A percentile compares a stretch with the other conserved stretches of the same genome.
Evolutionary conservation across 1,139 yeast species (phyloP).

Genomic region (Suhomyces wounanorum): DNA sequence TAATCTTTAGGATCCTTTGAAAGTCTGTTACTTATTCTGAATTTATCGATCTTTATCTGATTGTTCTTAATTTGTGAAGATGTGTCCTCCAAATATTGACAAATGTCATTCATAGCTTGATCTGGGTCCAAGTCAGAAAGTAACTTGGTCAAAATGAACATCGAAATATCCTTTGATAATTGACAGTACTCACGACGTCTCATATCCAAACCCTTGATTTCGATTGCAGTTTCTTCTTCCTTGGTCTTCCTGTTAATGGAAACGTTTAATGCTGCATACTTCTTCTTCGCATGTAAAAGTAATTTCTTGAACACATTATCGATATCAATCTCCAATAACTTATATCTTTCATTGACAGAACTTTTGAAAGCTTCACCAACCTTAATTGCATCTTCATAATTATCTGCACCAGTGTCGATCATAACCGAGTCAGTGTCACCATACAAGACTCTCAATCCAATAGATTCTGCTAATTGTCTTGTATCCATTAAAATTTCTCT

Average conservation of each 20-base stretch:
- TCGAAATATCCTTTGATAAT: slow-evolving; percentile 84
- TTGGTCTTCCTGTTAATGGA: slow-evolving; percentile 50
- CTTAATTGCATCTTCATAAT: slow-evolving; percentile 69
- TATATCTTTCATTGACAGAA: slow-evolving; percentile 86
- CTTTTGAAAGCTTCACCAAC: slow-evolving; percentile 85
- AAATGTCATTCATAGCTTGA: slow-evolving; percentile 69
- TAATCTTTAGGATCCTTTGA: slow-evolving; percentile 76
- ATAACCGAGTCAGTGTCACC: slow-evolving; percentile 99
- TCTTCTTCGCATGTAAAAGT: slow-evolving; percentile 92
- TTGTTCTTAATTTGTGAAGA: slow-evolving; percentile 59
- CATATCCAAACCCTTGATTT: slow-evolving; percentile 97
- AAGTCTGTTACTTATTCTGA: slow-evolving; percentile 69
- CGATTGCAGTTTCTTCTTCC: slow-evolving; percentile 58
- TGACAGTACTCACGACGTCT: slow-evolving; percentile 96
- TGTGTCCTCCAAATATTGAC: slow-evolving; percentile 68
- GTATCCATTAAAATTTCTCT: slow-evolving; percentile 95
- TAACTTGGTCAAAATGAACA: slow-evolving; percentile 69
- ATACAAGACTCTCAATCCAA: slow-evolving; percentile 83
- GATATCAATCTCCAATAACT: slow-evolving; percentile 86
- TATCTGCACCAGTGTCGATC: slow-evolving; percentile 87
- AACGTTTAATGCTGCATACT: slow-evolving; percentile 88
- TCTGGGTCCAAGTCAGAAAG: slow-evolving; percentile 79
- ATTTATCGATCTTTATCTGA: slow-evolving; percentile 64
- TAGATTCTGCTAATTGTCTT: slow-evolving; percentile 84
- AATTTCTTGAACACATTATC: slow-evolving; percentile 90